A percentile compares a stretch with the other conserved stretches of the same genome.
Evolutionary conservation across 768 basidiomycete species (phyloP).

Genomic region (Russula earlei): DNA sequence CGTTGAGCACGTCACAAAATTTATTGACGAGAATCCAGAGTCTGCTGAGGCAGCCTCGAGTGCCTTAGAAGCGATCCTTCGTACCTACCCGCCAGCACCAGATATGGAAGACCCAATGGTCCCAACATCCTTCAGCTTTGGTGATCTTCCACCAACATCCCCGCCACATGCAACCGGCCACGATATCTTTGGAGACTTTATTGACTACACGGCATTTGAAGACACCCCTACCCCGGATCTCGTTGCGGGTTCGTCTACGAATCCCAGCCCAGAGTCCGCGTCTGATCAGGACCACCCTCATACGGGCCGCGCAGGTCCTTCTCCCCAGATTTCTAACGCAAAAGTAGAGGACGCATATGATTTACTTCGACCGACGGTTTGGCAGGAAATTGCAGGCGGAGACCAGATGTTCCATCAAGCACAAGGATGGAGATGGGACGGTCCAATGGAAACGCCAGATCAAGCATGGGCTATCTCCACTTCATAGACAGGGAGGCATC

Average conservation of each 20-base stretch:
- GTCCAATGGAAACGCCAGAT: constrained; percentile 52
- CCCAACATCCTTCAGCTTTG: constrained; percentile 21
- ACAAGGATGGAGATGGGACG: constrained; percentile 66
- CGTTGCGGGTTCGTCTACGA: constrained; percentile 58
- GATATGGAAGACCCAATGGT: constrained; percentile 33
- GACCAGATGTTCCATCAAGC: constrained; percentile 56
- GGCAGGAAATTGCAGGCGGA: constrained; percentile 68
- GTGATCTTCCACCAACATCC: constrained; percentile 24
- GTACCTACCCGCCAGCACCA: constrained; percentile 35
- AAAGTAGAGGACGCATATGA: constrained; percentile 35
- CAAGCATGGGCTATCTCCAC: constrained; percentile 67
- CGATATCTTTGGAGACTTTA: constrained; percentile 50
- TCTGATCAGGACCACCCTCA: constrained; percentile 45
- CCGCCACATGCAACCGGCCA: constrained; percentile 25
- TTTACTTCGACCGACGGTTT: constrained; percentile 46
- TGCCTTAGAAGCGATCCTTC: constrained; percentile 54
- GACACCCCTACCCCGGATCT: constrained; percentile 69
- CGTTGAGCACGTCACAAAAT: constrained; percentile 53
- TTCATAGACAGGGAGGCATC: constrained; percentile 33
- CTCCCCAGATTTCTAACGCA: constrained; percentile 34
- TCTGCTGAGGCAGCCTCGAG: constrained; percentile 39
- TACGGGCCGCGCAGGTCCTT: constrained; percentile 34
- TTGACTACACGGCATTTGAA: constrained; percentile 56
- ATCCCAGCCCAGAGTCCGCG: constrained; percentile 68
- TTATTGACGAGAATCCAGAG: constrained; percentile 42